Percentiles rank a stretch among this genome's conserved stretches.
Conservation (phyloP, 2,329 filamentous ascomycete species). For the Pseudogymnoascus sp. region DNA sequence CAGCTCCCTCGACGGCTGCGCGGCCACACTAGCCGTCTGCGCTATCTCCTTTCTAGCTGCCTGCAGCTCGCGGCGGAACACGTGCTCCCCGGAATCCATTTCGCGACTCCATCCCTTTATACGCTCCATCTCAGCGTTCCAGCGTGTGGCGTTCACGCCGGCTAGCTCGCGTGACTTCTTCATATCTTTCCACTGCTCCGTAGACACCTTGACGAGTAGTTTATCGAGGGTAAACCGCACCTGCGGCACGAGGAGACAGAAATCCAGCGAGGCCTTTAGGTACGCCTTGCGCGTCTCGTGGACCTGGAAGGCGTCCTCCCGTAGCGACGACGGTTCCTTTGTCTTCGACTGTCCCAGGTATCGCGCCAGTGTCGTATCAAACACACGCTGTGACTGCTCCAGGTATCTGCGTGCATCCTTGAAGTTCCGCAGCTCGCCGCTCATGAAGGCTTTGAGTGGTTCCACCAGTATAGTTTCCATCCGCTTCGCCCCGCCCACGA, state of each 20-base stretch:
- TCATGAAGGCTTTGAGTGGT: conserved; percentile 70
- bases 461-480: conserved; percentile 72
- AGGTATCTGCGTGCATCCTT: conserved; percentile 72
- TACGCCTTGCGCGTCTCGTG: conserved; percentile 90
- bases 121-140: conserved; percentile 76
- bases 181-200: conserved; percentile 84
- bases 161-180: conserved; percentile 59
- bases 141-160: conserved; percentile 52
- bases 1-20: conserved; percentile 79
- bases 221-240: conserved; percentile 77
- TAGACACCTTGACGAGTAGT: conserved; percentile 73
- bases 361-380: conserved; percentile 71
- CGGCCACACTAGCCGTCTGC: conserved; percentile 59
- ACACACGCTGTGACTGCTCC: conserved; percentile 73
- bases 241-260: conserved; percentile 79
- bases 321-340: conserved; percentile 82
- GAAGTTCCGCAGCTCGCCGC: conserved; percentile 72
- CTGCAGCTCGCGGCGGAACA: conserved; percentile 75
- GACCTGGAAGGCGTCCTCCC: conserved; percentile 92
- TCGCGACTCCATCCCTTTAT: conserved; percentile 88
- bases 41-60: conserved; percentile 73
- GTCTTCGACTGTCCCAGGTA: conserved; percentile 82
- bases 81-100: conserved; percentile 80
- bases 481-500: conserved; percentile 64
- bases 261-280: conserved; percentile 87